Evolutionary conservation across 345 rosid genomes (phyloP).

Genomic region (Eucalyptus pauciflora): DNA sequence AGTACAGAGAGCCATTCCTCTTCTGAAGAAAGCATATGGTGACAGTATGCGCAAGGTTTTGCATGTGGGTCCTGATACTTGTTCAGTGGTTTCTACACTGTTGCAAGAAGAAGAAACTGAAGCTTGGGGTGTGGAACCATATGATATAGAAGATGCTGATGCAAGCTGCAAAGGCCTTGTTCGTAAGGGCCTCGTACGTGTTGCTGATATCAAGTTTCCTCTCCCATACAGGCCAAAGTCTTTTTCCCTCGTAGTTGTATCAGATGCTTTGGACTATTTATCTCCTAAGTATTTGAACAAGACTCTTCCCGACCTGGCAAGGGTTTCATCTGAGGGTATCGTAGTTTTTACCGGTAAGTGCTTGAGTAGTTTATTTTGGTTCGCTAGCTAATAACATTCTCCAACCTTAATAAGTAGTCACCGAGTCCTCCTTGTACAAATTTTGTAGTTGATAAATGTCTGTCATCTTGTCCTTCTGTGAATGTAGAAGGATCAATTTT

Average conservation of each 20-base stretch:
- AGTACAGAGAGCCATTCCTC: slow-evolving; percentile 72
- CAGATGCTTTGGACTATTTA: slow-evolving; percentile 90
- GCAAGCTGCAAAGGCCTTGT: slow-evolving; percentile 70
- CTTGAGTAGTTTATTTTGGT: background rate
- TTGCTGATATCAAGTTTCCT: slow-evolving; percentile 89
- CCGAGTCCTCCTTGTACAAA: background rate
- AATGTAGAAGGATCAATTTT: background rate
- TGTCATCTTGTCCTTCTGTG: background rate
- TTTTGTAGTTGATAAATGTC: background rate
- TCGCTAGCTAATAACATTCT: background rate
- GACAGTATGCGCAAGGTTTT: slow-evolving; percentile 87
- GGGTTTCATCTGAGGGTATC: slow-evolving; percentile 77
- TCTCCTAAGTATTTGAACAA: slow-evolving; percentile 90
- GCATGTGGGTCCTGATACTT: slow-evolving; percentile 94
- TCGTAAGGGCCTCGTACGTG: slow-evolving; percentile 79
- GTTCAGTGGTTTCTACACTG: slow-evolving; percentile 74
- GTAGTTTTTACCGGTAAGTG: slow-evolving; percentile 67
- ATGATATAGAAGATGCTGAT: slow-evolving; percentile 91
- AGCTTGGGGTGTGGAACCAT: slow-evolving; percentile 98
- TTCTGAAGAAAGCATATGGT: slow-evolving; percentile 76
- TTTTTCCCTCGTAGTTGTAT: slow-evolving; percentile 82
- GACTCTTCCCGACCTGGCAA: slow-evolving; percentile 85
- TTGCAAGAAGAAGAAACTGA: slow-evolving; percentile 86
- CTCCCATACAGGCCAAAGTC: slow-evolving; percentile 84
- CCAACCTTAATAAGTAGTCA: background rate